These are phyloP conservation scores for Fusarium transvaalense DNA, from an alignment of 2,329 filamentous ascomycete species.

Conservation along the genomic window DNA sequence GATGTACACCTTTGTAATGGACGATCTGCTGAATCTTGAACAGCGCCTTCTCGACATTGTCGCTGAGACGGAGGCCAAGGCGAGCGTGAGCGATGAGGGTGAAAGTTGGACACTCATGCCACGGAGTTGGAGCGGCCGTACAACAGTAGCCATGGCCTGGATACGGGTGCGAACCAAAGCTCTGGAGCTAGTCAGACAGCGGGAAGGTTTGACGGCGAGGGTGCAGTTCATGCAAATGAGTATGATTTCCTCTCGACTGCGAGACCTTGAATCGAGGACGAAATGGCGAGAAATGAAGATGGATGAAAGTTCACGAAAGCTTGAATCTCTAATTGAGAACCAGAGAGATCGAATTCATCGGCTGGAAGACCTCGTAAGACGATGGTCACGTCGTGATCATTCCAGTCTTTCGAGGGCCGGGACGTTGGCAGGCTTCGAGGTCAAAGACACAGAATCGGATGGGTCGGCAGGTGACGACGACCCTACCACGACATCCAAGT, in stretches of 20 bases:
- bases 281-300: conserved; percentile 50
- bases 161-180: conserved; percentile 59
- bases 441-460: conserved; percentile 23
- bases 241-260: conserved; percentile 60
- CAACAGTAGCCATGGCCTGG: conserved; percentile 60
- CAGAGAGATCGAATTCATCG: conserved; percentile 46
- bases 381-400: conserved; percentile 25
- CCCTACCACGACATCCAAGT: conserved; percentile 11
- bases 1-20: conserved; percentile 63
- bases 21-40: conserved; percentile 60
- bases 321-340: conserved; percentile 43
- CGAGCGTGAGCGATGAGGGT: conserved; percentile 38
- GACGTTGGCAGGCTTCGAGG: conserved; percentile 25
- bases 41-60: conserved; percentile 60
- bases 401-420: conserved; percentile 22
- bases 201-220: conserved; percentile 59
- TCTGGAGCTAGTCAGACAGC: conserved; percentile 60
- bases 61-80: conserved; percentile 56
- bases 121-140: conserved; percentile 54
- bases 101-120: conserved; percentile 55
- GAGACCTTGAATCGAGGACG: conserved; percentile 53
- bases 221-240: conserved; percentile 64
- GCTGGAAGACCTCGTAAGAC: conserved; percentile 38
- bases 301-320: conserved; percentile 47
- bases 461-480: conserved; percentile 21